These are phyloP conservation scores for Astrothelium macrocarpum DNA, from an alignment of 495 filamentous ascomycete species.

Conservation along the genomic window DNA sequence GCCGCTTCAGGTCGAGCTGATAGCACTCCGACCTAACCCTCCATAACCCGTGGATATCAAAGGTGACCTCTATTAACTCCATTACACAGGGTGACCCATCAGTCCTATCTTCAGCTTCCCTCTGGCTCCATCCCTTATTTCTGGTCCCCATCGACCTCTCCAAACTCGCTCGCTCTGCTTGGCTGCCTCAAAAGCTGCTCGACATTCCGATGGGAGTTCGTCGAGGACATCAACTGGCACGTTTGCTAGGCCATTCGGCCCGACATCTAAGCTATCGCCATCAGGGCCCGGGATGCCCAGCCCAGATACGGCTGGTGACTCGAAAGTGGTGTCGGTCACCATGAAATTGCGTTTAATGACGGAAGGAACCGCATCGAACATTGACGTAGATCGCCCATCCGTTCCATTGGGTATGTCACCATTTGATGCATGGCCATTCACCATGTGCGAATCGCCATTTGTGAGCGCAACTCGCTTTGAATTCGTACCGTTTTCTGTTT, in stretches of 20 bases:
- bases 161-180: constrained; percentile 53
- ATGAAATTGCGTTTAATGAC: constrained; percentile 64
- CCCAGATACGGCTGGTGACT: constrained; percentile 48
- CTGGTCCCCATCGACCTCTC: constrained; percentile 62
- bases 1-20: neutral
- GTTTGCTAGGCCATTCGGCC: constrained; percentile 56
- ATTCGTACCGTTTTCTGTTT: neutral
- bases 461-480: constrained; percentile 13
- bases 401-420: neutral
- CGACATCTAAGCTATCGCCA: constrained; percentile 44
- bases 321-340: constrained; percentile 60
- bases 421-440: constrained; percentile 14
- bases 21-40: no score
- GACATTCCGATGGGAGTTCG: constrained; percentile 62
- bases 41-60: neutral
- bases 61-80: constrained; percentile 13
- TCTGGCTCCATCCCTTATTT: constrained; percentile 43
- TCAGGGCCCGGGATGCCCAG: constrained; percentile 58
- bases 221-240: constrained; percentile 58
- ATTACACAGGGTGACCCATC: constrained; percentile 31
- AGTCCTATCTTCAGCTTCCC: constrained; percentile 40
- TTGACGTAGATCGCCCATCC: constrained; percentile 18
- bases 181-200: constrained; percentile 56
- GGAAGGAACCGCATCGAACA: constrained; percentile 56
- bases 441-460: constrained; percentile 12